These are phyloP conservation scores for Fistulifera pelliculosa DNA, from an alignment of 108 stramenopile genomes.

Conservation along the genomic window DNA sequence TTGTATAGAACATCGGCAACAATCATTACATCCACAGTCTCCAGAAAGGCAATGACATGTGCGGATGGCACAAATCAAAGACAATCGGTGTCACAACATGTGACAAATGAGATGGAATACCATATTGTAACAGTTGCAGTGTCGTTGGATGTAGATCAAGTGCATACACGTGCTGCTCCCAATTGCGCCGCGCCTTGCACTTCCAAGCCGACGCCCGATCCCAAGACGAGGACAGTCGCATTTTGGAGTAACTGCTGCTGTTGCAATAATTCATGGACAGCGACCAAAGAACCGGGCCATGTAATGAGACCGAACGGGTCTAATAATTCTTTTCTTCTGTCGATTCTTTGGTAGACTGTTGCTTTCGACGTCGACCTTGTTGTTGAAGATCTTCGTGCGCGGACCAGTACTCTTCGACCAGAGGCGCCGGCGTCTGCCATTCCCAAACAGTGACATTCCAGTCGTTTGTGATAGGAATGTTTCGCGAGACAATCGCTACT, in stretches of 20 bases:
- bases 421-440: constrained; percentile 52
- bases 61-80: constrained; percentile 19
- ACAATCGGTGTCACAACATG: constrained; percentile 12
- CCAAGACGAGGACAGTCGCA: constrained; percentile 48
- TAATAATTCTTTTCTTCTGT: constrained; percentile 24
- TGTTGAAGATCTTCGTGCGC: constrained; percentile 5
- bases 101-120: constrained; percentile 22
- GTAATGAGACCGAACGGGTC: constrained; percentile 78
- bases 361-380: not conserved
- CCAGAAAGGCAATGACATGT: constrained; percentile 17
- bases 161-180: constrained; percentile 58
- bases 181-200: constrained; percentile 53
- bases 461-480: constrained; percentile 6
- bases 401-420: constrained; percentile 62
- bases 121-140: constrained; percentile 48
- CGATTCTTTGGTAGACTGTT: constrained; percentile 9
- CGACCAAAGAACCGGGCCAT: constrained; percentile 75
- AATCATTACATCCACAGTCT: constrained; percentile 42
- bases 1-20: constrained; percentile 77
- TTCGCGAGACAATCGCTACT: constrained; percentile 9
- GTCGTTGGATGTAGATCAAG: constrained; percentile 70
- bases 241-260: constrained; percentile 9
- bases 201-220: constrained; percentile 74
- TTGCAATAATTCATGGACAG: constrained; percentile 46
- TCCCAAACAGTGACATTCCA: constrained; percentile 64